phyloP scores from a whole-genome alignment of 108 stramenopile species.

The Pelagomonas calceolata region DNA sequence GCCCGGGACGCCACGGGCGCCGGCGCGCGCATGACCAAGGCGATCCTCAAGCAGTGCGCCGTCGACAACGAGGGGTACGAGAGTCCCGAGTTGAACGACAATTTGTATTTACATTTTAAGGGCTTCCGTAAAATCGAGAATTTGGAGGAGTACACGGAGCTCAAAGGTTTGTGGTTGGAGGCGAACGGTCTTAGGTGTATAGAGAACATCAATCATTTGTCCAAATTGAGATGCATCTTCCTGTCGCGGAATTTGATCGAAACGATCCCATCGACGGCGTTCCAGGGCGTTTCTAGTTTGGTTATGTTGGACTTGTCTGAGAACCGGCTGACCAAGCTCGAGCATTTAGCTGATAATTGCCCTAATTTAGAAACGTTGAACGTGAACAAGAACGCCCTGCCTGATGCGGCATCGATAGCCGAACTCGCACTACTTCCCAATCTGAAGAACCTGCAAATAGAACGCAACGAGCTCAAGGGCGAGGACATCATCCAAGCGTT shows the following conservation, averaged over 20 bases:
- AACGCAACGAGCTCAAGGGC: conserved; percentile 34
- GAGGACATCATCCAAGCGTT: conserved; percentile 33
- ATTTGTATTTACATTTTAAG: conserved; percentile 64
- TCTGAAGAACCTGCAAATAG: conserved; percentile 39
- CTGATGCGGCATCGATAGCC: conserved; percentile 22
- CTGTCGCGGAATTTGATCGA: conserved; percentile 49
- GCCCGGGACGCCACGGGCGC: neutral
- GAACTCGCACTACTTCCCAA: conserved; percentile 33
- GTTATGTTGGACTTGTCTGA: conserved; percentile 47
- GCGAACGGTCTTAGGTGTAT: conserved; percentile 53
- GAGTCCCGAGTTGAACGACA: conserved; percentile 64
- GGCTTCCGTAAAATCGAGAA: conserved; percentile 58
- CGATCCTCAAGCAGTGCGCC: conserved; percentile 22
- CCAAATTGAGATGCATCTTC: conserved; percentile 52
- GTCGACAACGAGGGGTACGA: conserved; percentile 51
- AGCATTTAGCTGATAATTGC: conserved; percentile 20
- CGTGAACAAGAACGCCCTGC: conserved; percentile 40
- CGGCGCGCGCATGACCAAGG: conserved; percentile 32
- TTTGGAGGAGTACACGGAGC: conserved; percentile 47
- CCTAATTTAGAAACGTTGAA: conserved; percentile 40
- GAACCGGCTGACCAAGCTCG: conserved; percentile 34
- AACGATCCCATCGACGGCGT: conserved; percentile 23
- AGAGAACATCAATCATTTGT: conserved; percentile 43
- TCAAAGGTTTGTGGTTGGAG: conserved; percentile 35
- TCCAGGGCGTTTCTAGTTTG: conserved; percentile 16